Evolutionary conservation across 768 basidiomycete genomes (phyloP).

Genomic region (Collybiopsis luxurians): DNA sequence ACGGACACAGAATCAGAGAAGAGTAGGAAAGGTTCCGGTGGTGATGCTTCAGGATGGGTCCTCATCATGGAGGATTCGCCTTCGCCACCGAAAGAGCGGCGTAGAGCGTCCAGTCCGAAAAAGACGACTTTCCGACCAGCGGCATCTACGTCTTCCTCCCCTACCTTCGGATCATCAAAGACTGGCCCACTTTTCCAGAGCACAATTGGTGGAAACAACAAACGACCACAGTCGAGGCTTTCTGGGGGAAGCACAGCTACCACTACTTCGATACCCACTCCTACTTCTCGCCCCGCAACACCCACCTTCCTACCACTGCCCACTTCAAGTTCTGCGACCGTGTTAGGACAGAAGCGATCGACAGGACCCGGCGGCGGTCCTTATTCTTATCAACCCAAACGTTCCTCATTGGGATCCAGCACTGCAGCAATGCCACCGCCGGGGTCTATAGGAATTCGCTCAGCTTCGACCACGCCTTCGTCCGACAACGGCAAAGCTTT

Average conservation of each 20-base stretch:
- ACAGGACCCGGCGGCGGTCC: constrained; percentile 45
- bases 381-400: constrained; percentile 45
- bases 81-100: constrained; percentile 59
- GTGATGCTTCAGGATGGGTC: constrained; percentile 80
- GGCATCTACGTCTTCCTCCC: constrained; percentile 44
- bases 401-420: constrained; percentile 60
- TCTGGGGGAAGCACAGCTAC: constrained; percentile 63
- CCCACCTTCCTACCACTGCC: constrained; percentile 79
- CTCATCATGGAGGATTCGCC: constrained; percentile 88
- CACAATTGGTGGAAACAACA: constrained; percentile 40
- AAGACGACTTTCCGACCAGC: constrained; percentile 45
- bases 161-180: constrained; percentile 36
- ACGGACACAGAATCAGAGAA: constrained; percentile 44
- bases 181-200: constrained; percentile 41
- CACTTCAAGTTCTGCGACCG: constrained; percentile 38
- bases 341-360: constrained; percentile 56
- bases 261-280: constrained; percentile 60
- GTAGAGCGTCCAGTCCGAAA: constrained; percentile 66
- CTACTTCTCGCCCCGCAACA: constrained; percentile 68
- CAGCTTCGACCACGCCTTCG: constrained; percentile 2
- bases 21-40: constrained; percentile 43
- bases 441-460: constrained; percentile 6
- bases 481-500: constrained; percentile 27
- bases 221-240: constrained; percentile 71
- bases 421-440: constrained; percentile 27